These are phyloP conservation scores for Fusarium mundagurra DNA, from an alignment of 2,329 filamentous ascomycete species.

Conservation along the genomic window DNA sequence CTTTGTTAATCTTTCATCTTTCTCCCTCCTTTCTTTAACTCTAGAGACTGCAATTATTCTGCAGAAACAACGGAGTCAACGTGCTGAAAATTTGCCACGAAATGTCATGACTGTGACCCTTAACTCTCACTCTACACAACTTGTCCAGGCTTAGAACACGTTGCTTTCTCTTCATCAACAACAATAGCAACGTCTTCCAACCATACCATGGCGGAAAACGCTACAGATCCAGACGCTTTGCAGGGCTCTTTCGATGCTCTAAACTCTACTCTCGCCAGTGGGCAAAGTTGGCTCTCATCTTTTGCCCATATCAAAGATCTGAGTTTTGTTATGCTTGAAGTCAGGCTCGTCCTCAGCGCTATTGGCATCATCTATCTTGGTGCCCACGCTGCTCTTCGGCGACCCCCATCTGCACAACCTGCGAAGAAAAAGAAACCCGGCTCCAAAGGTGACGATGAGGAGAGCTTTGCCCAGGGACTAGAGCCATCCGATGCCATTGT, in stretches of 20 bases:
- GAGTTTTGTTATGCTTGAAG: constrained; percentile 57
- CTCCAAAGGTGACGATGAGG: constrained; percentile 59
- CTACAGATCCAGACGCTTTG: constrained; percentile 17
- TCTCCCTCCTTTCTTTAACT: neutral
- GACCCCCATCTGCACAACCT: constrained; percentile 81
- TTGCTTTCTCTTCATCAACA: constrained; percentile 20
- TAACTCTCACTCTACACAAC: neutral
- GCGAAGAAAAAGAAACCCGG: constrained; percentile 57
- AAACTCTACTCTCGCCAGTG: constrained; percentile 44
- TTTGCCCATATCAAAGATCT: constrained; percentile 47
- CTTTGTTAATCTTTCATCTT: neutral
- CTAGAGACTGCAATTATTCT: too few species aligned
- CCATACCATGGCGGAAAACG: constrained; percentile 39
- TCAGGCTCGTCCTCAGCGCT: constrained; percentile 69
- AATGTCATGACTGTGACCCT: neutral
- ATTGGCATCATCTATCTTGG: constrained; percentile 86
- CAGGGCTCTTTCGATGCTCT: constrained; percentile 43
- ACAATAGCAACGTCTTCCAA: neutral
- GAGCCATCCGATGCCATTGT: constrained; percentile 81
- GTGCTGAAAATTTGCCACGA: neutral
- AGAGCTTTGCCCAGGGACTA: constrained; percentile 62
- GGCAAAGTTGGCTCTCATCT: constrained; percentile 37
- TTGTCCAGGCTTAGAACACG: constrained; percentile 32
- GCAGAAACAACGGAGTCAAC: neutral
- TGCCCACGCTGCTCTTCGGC: constrained; percentile 83